Evolutionary conservation across 805 yeast genomes (phyloP), one percentile per base, ranked within the genome.

Genomic region (Kazachstania africana): DNA sequence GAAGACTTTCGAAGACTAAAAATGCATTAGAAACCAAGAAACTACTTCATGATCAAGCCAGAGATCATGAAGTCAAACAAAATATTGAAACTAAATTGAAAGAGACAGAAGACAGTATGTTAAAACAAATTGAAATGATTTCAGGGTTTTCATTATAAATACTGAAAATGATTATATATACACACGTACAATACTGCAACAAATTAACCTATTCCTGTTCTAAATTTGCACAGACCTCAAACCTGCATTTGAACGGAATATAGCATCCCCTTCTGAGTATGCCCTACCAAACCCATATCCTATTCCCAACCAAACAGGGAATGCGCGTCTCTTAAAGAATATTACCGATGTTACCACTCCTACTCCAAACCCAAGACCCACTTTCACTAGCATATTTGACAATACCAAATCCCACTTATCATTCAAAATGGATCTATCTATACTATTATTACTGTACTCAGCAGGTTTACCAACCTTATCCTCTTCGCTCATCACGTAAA

Each of bases 271-370:
- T 65, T 91, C 99, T 38, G 97, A 76, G 62, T 85, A 91, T 33
- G 95, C 95, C 66, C 95, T 79, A 43, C 99, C 99, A 40, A 87
- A 70, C 44, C 99, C 99, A 50, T 91, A 88, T 24, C 99, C 99
- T 42, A 85, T 63, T 43, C 98, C 98, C 39, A 88, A 62, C 94
- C 96, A 87, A 26, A 88, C 97, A 34, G 98, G 98, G 75, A 85
- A 91, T 8, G 95, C 70, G 62, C 97, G 77, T 68, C 97, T 82
- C 59, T 71, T 83, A 68, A 91, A 91, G 36, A 91, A 62, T 37
- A 91, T 61, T 27, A 87, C 93, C 6, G 95, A 83, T 27, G 93
- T 81, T 36, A 88, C 70, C 21, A 91, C 94, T 62, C 99, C 99
- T 28, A 78, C 91, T 42, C 97, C 97, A 45, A 91, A 78, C 31